Base-by-base conservation (phyloP, 495 filamentous ascomycete species). In the Hapsidospora chrysogenum region DNA sequence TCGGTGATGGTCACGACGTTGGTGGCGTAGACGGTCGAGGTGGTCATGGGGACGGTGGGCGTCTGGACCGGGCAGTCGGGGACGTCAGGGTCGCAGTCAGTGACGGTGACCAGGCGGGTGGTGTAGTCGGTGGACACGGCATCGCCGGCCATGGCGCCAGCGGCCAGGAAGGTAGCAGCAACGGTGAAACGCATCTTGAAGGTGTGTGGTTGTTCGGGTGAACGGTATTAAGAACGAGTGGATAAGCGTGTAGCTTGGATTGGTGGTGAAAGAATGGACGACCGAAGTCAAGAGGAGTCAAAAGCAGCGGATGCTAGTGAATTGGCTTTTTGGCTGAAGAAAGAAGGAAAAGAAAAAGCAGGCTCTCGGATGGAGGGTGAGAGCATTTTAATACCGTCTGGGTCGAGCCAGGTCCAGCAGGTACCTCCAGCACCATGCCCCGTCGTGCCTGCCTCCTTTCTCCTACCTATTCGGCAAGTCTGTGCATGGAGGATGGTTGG, bases 31-130 rank as follows among this genome's bases (percentile, higher is more conserved):
- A 70, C 52, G n/a, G 68, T 72, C 39, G 52, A 54, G 14, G 52
- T 54, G 11, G 52, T 52, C 23, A 70, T 39, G 14, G 65, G 46
- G 34, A 68, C 57, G 14, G 57, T 60, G 9, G 58, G 58, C 9
- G 66, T 70, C 17, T 58, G 45, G 3, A 71, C 54, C 22, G 68
- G 65, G 51, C 70, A 74, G 35, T 65, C 50, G 17, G 54, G 64
- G n/a, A 68, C 61, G 2, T 52, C 63, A 4, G 67, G 37, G 18
- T 58, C 58, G 39, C 68, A 74, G 41, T 58, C 56, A 6, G 57
- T 69, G 41, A 71, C 53, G 0, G 68, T 70, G 37, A 66, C 47
- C 41, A 60, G 50, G 29, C 57, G 63, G 9, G 68, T 75, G 9
- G 57, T 54, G 43, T 61, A 72, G 20, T 67, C 57, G 14, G 68